Conservation (phyloP, 169 alveolate genomes). For the Eimeria sp. region DNA sequence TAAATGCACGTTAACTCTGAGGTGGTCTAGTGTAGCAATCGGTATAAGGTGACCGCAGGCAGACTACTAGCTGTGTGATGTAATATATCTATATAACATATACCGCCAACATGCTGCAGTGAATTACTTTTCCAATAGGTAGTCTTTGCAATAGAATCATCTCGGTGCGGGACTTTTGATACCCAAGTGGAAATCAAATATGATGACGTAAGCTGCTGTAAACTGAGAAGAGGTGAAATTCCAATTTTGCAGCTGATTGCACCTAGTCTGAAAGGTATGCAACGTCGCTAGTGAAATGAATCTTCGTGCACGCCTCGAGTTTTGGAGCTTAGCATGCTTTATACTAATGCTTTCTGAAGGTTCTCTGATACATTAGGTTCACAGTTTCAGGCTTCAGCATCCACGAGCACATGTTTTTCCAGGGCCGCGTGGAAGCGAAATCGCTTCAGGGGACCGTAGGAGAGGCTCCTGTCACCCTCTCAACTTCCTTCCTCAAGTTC, state of each 20-base stretch:
- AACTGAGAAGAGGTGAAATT: neutral
- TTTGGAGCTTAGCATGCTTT: too few relatives aligned
- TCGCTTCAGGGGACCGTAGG: slow-evolving; percentile 31
- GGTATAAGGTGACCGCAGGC: neutral
- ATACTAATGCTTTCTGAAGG: neutral
- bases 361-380: neutral
- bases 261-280: neutral
- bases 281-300: neutral
- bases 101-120: neutral
- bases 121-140: slow-evolving; percentile 34
- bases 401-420: neutral
- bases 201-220: slow-evolving; percentile 32
- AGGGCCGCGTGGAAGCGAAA: slow-evolving; percentile 68
- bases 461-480: slow-evolving; percentile 67
- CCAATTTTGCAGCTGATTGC: neutral
- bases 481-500: slow-evolving; percentile 62
- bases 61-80: neutral
- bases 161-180: slow-evolving; percentile 57
- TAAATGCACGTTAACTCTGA: neutral
- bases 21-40: neutral
- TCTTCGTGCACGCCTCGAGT: neutral
- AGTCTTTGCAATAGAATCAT: slow-evolving; percentile 41
- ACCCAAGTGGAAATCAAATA: slow-evolving; percentile 14
- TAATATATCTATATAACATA: neutral
- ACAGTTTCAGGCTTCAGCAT: neutral